Conservation (phyloP, 805 yeast species). For the Priceomyces castillae region DNA sequence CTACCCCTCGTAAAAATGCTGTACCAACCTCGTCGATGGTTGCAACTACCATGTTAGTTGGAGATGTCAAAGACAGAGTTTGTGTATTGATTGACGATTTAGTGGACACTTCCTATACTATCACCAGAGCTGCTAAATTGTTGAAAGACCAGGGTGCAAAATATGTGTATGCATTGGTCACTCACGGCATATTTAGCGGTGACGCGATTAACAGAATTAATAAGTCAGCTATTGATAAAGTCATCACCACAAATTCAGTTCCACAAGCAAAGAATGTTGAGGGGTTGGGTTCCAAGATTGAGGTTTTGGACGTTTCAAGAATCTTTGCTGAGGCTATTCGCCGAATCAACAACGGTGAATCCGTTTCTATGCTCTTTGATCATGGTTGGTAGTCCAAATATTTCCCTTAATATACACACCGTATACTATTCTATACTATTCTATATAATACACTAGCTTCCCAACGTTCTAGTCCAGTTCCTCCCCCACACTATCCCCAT, state of each 20-base stretch:
- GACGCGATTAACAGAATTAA: conserved; percentile 77
- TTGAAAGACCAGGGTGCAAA: conserved; percentile 92
- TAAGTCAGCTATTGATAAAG: conserved; percentile 70
- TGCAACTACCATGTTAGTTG: conserved; percentile 93
- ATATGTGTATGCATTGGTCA: conserved; percentile 79
- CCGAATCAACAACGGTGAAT: conserved; percentile 95
- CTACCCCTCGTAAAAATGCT: conserved; percentile 14
- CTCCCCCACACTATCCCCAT: background rate
- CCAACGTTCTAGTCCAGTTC: too few relatives aligned
- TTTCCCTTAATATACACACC: background rate
- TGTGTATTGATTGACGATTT: conserved; percentile 93
- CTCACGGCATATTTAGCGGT: conserved; percentile 92
- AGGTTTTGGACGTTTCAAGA: conserved; percentile 82
- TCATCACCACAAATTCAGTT: conserved; percentile 86
- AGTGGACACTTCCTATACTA: conserved; percentile 90
- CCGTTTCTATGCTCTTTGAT: conserved; percentile 89
- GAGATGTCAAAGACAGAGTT: conserved; percentile 81
- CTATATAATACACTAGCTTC: too few relatives aligned
- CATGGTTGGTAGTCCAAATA: conserved; percentile 54
- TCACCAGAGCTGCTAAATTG: conserved; percentile 87
- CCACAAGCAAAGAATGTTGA: conserved; percentile 68
- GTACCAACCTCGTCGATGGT: conserved; percentile 34
- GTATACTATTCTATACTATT: too few relatives aligned
- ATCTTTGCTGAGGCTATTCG: conserved; percentile 93
- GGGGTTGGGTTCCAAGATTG: conserved; percentile 52